Base-by-base conservation (phyloP, 495 filamentous ascomycete genomes). In the Lasiosphaeria miniovina region DNA sequence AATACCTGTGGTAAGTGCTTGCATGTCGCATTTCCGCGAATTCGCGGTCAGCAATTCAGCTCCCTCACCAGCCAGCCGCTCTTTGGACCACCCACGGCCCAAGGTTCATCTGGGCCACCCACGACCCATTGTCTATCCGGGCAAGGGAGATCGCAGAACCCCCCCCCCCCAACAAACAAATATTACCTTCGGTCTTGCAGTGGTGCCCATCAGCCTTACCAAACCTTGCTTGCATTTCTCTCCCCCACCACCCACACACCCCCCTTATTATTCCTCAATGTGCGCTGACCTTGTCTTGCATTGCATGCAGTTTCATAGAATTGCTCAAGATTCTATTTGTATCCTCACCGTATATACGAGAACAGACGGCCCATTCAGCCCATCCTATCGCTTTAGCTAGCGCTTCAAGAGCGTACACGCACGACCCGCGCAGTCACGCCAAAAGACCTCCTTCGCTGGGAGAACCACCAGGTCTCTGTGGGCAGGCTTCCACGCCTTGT, bases 141-240 rank as follows among this genome's bases (percentile, higher is more conserved):
- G 45, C 45, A 40, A 41, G 54, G 59, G 56, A 58, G 56, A 65
- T 55, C 55, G 57, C 57, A 50, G 33, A 49, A 54, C 41, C 43
- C n/a, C 36, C 38, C 36, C 6, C 36, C 35, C 12, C 41, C 60
- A 53, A 56, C 55, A 56, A 52, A 55, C 50, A 38, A 15, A 46
- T 55, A 6, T 56, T 57, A 52, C 52, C 60, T 55, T 55, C 38
- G 38, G 52, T 59, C 12, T 56, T 57, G 52, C 57, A 60, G 49
- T 52, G 38, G 54, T 48, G 14, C 35, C 52, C 65, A 70, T 72
- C 69, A 72, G 69, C 69, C 69, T 70, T 72, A 67, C 67, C 67
- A 63, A 60, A 52, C 52, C 60, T 60, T 17, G 9, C 40, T 49
- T 10, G 31, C 12, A 33, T 40, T 17, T 43, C 59, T 24, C 49